Conservation (phyloP, 495 filamentous ascomycete species). For the Talaromyces stipitatus region DNA sequence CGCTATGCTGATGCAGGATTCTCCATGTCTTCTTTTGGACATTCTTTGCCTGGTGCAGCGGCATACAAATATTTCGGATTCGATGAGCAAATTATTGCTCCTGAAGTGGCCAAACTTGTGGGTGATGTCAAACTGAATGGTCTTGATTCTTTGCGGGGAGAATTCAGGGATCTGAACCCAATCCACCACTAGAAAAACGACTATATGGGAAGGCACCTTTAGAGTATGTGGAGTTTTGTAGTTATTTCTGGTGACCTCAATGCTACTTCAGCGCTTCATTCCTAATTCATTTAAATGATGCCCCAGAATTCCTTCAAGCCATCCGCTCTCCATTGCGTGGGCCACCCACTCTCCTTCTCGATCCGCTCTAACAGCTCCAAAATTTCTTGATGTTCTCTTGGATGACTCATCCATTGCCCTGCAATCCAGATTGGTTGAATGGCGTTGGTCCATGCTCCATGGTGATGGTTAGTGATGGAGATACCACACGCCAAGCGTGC, state of each 20-base stretch:
- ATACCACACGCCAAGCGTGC: constrained; percentile 29
- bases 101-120: constrained; percentile 37
- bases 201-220: neutral
- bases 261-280: neutral
- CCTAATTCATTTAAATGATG: neutral
- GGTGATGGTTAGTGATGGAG: constrained; percentile 28
- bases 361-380: constrained; percentile 21
- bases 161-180: constrained; percentile 30
- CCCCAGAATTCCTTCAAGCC: constrained; percentile 3
- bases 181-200: neutral
- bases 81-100: constrained; percentile 33
- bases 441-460: constrained; percentile 28
- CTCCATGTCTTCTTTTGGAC: constrained; percentile 39
- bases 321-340: constrained; percentile 5
- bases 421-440: constrained; percentile 27
- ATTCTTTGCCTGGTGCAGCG: constrained; percentile 37
- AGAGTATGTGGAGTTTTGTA: neutral
- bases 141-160: constrained; percentile 22
- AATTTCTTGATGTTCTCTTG: constrained; percentile 26
- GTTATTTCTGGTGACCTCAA: neutral
- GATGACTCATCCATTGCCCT: constrained; percentile 29
- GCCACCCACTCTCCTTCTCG: constrained; percentile 24
- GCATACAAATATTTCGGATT: constrained; percentile 50
- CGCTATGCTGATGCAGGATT: constrained; percentile 48
- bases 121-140: constrained; percentile 18